phyloP scores from a whole-genome alignment of 306 rosid genomes.

The Casuarina cunninghamiana region DNA sequence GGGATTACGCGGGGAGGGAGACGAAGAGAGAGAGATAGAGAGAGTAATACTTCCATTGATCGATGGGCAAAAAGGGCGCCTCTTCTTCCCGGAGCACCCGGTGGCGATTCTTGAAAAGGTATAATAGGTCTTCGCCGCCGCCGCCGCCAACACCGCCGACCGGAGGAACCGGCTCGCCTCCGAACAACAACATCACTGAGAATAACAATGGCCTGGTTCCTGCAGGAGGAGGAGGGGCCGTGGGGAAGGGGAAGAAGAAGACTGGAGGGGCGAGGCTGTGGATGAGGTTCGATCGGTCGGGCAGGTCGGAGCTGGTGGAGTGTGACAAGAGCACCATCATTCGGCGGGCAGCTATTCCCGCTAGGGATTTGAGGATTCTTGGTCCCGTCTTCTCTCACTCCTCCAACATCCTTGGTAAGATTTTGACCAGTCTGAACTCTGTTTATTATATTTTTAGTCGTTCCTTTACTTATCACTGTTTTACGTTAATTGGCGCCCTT shows the following conservation, averaged over 20 bases:
- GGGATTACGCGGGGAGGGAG: background rate
- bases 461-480: background rate
- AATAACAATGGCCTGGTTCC: constrained; percentile 5
- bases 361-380: constrained; percentile 80
- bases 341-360: constrained; percentile 75
- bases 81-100: constrained; percentile 62
- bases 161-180: constrained; percentile 27
- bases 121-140: constrained; percentile 3
- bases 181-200: constrained; percentile 6
- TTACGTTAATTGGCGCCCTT: background rate
- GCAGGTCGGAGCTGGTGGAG: constrained; percentile 76
- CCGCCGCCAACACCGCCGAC: background rate
- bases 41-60: too few species aligned
- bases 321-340: constrained; percentile 81
- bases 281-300: constrained; percentile 83
- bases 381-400: constrained; percentile 97
- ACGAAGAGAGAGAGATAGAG: too few species aligned
- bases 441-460: background rate
- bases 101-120: constrained; percentile 68
- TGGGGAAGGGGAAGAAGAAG: constrained; percentile 77
- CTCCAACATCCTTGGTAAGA: constrained; percentile 86
- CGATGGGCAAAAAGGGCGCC: constrained; percentile 65
- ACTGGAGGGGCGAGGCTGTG: constrained; percentile 79
- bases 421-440: background rate
- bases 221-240: constrained; percentile 19